Evolutionary conservation across 1,284 basidiomycete species (phyloP), one percentile per base, ranked within the genome.

Genomic region (Naganishia liquefaciens): DNA sequence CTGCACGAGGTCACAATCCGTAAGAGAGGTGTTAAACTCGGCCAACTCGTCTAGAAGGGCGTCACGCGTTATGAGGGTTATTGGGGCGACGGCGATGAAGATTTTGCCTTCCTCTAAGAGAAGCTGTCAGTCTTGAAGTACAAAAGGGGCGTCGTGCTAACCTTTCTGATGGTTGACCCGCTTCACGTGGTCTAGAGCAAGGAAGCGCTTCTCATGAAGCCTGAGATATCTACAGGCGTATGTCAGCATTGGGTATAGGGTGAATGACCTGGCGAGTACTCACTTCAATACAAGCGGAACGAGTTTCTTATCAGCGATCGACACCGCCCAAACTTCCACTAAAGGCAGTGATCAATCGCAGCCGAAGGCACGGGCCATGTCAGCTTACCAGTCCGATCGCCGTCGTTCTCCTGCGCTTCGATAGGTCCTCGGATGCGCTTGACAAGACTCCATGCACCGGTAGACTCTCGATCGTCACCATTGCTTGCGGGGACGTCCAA

Each of bases 251-350:
- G 33, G 33, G 7, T 7, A 37, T 7, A 37, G 9, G 6, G 9
- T 2, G 10, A 17, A 3, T 6, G 15, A 6, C 23, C 17, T 13
- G 11, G 6, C 3, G 75, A 62, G 21, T 37, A 77, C 83, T 62
- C 73, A 90, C 89, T 84, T 87, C 10, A 93, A 80, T 76, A 90
- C 81, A 1, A 80, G 74, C 6, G 84, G 83, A 25, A 86, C 88
- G 65, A 86, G 76, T 50, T 82, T 83, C 19, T 83, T 82, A 69
- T 90, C 84, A 0, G 70, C 1, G 75, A 76, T 61, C 71, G 93
- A 88, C n/a, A 93, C 86, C 9, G 86, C 87, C 91, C 92, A 96
- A 51, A 88, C 88, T 43, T 86, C 80, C 54, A 88, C 86, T 86
- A 37, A 68, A 5, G 21, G 11, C 47, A 13, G 63, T 67, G 4